Percentiles rank a stretch among this genome's conserved stretches.
These are phyloP conservation scores for Boechera divaricarpa DNA, from an alignment of 345 rosid species.

Conservation along the genomic window DNA sequence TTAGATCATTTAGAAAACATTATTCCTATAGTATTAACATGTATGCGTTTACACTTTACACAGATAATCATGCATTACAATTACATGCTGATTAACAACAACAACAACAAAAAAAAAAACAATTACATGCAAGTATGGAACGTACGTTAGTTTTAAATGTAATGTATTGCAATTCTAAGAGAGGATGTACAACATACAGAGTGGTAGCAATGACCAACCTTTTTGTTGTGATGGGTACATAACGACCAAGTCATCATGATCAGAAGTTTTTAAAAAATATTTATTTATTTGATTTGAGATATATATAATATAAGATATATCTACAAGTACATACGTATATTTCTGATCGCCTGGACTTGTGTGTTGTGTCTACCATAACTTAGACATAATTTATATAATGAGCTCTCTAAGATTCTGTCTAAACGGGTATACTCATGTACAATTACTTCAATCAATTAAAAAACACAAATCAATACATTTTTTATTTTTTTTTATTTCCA, in stretches of 20 bases:
- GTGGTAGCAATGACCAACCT: neutral
- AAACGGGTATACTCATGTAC: no score
- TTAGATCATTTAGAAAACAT: neutral
- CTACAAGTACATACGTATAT: no score
- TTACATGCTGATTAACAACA: neutral
- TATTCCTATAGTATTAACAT: neutral
- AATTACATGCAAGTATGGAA: conserved; percentile 5
- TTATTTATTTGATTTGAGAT: neutral
- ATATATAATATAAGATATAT: no score
- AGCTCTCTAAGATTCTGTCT: no score
- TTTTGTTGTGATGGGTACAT: neutral
- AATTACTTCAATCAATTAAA: no score
- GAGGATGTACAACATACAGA: neutral
- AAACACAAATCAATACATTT: no score
- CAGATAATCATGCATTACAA: neutral
- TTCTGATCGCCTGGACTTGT: no score
- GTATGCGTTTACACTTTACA: neutral
- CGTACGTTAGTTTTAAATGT: neutral
- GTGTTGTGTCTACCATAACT: no score
- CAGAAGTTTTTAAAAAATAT: neutral
- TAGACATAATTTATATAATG: no score
- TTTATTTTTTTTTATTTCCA: no score
- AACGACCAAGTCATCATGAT: neutral
- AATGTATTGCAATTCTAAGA: neutral
- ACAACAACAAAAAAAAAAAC: no score